A percentile compares a stretch with the other conserved stretches of the same genome.
These are phyloP conservation scores for Pythium coloratum DNA, from an alignment of 352 stramenopile species.

Conservation along the genomic window DNA sequence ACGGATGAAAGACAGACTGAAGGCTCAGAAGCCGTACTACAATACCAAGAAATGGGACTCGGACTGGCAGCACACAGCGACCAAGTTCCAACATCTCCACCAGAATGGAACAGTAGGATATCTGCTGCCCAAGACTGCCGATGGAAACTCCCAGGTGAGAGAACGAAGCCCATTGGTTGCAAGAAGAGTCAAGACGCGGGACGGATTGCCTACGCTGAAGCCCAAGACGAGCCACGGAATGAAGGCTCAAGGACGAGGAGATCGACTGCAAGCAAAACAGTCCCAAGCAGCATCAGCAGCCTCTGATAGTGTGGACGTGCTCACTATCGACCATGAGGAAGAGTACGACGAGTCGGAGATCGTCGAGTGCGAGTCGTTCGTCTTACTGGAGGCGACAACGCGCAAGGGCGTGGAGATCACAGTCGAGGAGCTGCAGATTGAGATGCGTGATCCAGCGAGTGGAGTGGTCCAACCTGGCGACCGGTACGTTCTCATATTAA, in stretches of 20 bases:
- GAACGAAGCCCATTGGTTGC: constrained; percentile 7
- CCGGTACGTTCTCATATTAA: constrained; percentile 32
- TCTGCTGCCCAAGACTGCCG: constrained; percentile 39
- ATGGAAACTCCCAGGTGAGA: constrained; percentile 10
- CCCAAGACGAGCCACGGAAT: constrained; percentile 13
- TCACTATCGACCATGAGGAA: constrained; percentile 3
- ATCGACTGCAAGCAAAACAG: constrained; percentile 14
- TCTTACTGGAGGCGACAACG: constrained; percentile 68
- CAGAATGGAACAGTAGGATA: constrained; percentile 73
- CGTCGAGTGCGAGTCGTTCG: constrained; percentile 34
- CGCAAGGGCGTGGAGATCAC: constrained; percentile 54
- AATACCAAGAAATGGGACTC: constrained; percentile 72
- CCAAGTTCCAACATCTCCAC: constrained; percentile 63
- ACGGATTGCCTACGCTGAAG: constrained; percentile 22
- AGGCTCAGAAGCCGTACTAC: constrained; percentile 64
- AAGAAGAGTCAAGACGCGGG: constrained; percentile 14
- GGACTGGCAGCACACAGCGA: constrained; percentile 58
- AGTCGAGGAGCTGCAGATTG: constrained; percentile 68
- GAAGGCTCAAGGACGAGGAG: constrained; percentile 20
- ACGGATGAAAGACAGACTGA: constrained; percentile 51
- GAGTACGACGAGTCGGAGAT: constrained; percentile 33
- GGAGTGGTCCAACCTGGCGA: constrained; percentile 37
- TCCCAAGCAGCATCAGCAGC: background rate
- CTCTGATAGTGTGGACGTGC: background rate
- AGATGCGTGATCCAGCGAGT: constrained; percentile 31